Base-by-base conservation (phyloP, 1,284 basidiomycete genomes). In the Trichosporon sp. region DNA sequence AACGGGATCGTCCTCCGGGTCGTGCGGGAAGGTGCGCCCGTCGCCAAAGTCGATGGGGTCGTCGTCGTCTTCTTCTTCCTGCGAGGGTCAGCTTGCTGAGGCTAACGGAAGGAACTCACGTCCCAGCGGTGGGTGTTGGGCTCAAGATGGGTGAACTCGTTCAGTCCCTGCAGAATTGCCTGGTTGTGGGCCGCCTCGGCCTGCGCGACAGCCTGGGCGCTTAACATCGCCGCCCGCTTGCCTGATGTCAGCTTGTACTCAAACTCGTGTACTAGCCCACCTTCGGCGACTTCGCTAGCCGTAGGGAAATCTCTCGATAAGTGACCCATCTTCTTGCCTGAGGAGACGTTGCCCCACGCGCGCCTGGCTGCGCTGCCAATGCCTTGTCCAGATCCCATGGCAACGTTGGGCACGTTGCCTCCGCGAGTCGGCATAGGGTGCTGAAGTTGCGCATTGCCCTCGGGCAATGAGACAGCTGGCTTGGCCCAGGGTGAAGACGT, bases 81-180 rank as follows among this genome's bases (percentile, higher is more conserved):
- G 26, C 90, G 6, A 10, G 16, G 10, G 88, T 92, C 65, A 73
- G 72, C 66, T 21, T 2, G 1, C 35, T 40, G 40, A 1, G 11
- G 46, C 40, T 68, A 40, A n/a, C 1, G 46, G 70, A 67, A 6
- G 19, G 1, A 14, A 87, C 91, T 77, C 72, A 96, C 94, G 87
- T 97, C 95, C 95, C 95, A 98, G 80, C 96, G 93, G 80, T 94
- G 92, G 4, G 92, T 90, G 78, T 95, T 94, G 63, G 94, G 92
- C 84, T 96, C 90, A 64, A 97, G 85, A 84, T 96, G 94, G 1
- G 93, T 90, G 83, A 98, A 98, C 1, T 93, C 91, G 83, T 96
- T 94, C n/a, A 87, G 73, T 11, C 81, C 83, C 68, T 86, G 81
- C 12, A 87, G 72, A 31, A 90, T 85, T 11, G 89, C 88, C 78